A percentile compares a stretch with the other conserved stretches of the same genome.
phyloP scores from a whole-genome alignment of 345 rosid genomes.

The Erucastrum elatum region DNA sequence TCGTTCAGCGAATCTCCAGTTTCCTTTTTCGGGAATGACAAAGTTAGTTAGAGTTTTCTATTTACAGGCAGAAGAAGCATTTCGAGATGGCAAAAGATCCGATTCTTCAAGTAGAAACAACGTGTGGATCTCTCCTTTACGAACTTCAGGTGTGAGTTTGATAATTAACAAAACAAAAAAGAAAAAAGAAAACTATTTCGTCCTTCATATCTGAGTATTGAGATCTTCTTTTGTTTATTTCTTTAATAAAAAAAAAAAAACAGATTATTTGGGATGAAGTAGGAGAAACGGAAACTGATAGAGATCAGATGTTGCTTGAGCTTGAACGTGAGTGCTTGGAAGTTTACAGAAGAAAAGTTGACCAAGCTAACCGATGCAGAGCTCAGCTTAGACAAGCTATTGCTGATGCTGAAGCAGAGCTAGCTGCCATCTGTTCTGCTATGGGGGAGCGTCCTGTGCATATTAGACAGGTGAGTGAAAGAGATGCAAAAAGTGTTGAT shows the following conservation, averaged over 20 bases:
- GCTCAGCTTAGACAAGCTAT: conserved; percentile 84
- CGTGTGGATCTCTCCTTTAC: conserved; percentile 69
- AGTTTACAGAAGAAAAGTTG: conserved; percentile 93
- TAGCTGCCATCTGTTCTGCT: conserved; percentile 83
- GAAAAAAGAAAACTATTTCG: background rate
- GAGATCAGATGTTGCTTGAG: conserved; percentile 87
- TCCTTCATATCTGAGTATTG: background rate
- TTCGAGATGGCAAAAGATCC: conserved; percentile 45
- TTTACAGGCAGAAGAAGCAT: conserved; percentile 34
- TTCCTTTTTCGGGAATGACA: background rate
- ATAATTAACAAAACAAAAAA: background rate
- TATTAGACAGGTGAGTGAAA: conserved; percentile 67
- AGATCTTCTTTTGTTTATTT: background rate
- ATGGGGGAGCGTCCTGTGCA: conserved; percentile 93
- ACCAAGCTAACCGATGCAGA: conserved; percentile 75
- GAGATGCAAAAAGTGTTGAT: background rate
- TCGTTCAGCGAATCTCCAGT: background rate
- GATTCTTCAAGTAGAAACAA: conserved; percentile 52
- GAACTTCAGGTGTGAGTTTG: conserved; percentile 69
- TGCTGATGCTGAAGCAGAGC: conserved; percentile 89
- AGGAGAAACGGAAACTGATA: conserved; percentile 81
- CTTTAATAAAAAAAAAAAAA: background rate
- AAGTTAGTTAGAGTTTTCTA: background rate
- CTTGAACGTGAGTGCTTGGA: conserved; percentile 93
- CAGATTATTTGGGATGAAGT: conserved; percentile 51